Conservation (phyloP, 208 protist genomes). For the Zelonia costaricensis region DNA sequence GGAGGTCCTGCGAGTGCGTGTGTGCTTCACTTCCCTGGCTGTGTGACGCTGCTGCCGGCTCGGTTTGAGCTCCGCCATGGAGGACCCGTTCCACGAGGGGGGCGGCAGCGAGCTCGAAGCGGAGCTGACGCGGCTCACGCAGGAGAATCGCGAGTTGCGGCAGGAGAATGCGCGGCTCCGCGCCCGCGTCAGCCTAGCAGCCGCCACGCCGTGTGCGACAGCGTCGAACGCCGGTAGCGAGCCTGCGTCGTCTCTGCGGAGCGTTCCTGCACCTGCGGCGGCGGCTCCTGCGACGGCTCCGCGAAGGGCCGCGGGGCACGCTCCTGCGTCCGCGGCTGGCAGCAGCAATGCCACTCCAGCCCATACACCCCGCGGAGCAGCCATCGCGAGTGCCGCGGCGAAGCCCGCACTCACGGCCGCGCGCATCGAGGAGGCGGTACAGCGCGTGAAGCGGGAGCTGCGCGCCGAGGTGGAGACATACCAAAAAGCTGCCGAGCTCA, state of each 20-base stretch:
- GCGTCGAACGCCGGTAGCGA: constrained; percentile 7
- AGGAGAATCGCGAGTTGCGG: constrained; percentile 68
- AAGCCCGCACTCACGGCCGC: constrained; percentile 10
- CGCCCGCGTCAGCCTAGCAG: constrained; percentile 29
- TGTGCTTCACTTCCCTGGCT: too few species aligned
- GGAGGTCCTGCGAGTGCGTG: too few species aligned
- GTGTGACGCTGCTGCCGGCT: too few species aligned
- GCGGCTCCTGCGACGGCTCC: neutral
- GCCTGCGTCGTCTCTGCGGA: constrained; percentile 1
- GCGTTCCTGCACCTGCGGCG: neutral
- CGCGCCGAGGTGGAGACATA: constrained; percentile 18
- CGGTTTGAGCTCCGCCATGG: too few species aligned
- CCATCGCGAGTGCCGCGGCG: neutral
- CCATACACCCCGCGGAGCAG: too few species aligned
- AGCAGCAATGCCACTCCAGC: too few species aligned
- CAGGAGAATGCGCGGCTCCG: constrained; percentile 46
- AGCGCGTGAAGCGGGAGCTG: constrained; percentile 30
- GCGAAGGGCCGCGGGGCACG: too few species aligned
- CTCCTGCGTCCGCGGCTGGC: too few species aligned
- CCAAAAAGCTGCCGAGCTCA: constrained; percentile 21
- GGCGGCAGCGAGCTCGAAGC: constrained; percentile 9
- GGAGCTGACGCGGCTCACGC: constrained; percentile 52
- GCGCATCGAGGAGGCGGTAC: constrained; percentile 19
- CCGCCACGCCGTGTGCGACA: neutral
- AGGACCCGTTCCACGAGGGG: constrained; percentile 32